Percentiles rank a stretch among this genome's conserved stretches.
These are phyloP conservation scores for Phytophthora aleatoria DNA, from an alignment of 352 stramenopile genomes.

Conservation along the genomic window DNA sequence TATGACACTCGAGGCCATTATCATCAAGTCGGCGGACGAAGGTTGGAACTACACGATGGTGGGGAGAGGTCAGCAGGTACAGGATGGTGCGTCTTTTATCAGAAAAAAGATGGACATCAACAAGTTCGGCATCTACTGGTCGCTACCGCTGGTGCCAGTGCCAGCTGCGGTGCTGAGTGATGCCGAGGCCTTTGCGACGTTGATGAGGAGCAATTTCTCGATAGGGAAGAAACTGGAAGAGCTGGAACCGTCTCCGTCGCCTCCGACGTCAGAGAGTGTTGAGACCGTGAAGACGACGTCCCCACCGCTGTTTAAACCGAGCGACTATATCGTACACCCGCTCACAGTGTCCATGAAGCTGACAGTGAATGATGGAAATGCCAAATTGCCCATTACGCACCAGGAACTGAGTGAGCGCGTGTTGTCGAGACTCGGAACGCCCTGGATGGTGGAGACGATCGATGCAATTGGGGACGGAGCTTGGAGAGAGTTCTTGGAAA, in stretches of 20 bases:
- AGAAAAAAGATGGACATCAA: conserved; percentile 86
- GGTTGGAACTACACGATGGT: conserved; percentile 87
- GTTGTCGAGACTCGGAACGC: conserved; percentile 69
- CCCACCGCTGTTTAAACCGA: conserved; percentile 44
- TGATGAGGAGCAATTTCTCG: conserved; percentile 75
- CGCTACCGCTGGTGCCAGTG: conserved; percentile 54
- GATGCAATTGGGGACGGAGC: conserved; percentile 66
- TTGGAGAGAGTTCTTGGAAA: conserved; percentile 70
- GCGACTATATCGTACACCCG: conserved; percentile 76
- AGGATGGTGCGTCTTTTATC: conserved; percentile 44
- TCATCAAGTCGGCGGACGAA: conserved; percentile 83
- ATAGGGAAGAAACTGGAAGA: conserved; percentile 6
- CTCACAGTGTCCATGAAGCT: conserved; percentile 81
- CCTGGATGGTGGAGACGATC: conserved; percentile 83
- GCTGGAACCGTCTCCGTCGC: conserved; percentile 9
- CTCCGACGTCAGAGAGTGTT: conserved; percentile 4
- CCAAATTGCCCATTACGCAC: conserved; percentile 81
- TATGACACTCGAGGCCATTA: conserved; percentile 78
- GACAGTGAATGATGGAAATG: conserved; percentile 81
- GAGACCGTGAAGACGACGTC: conserved; percentile 15
- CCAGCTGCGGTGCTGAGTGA: conserved; percentile 53
- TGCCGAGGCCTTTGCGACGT: conserved; percentile 56
- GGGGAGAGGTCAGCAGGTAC: conserved; percentile 42
- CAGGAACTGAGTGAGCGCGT: conserved; percentile 75
- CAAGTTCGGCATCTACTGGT: conserved; percentile 84